Base-by-base conservation (phyloP, 805 yeast genomes). In the Myxozyma neglecta region DNA sequence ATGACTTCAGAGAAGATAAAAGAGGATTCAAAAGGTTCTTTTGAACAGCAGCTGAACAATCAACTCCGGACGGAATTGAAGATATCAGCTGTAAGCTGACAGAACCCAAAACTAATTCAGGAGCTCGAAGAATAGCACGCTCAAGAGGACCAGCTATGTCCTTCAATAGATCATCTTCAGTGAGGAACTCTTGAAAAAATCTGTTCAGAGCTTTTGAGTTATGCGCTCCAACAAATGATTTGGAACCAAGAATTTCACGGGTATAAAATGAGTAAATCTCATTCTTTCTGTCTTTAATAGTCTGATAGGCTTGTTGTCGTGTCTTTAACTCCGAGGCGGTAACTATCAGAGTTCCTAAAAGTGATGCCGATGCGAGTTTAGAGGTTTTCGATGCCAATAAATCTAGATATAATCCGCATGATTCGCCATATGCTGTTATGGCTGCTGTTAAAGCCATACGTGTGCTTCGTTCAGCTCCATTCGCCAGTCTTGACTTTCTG, bases 111-210 rank as follows among this genome's bases (percentile, higher is more conserved):
- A 89, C 82, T 43, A 77, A 73, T 70, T 90, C 97, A 0, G 97
- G 87, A 1, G 96, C 84, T 72, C 97, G 82, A 65, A 92, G 77
- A 53, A 87, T 78, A 0, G 92, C 82, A 71, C 88, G 90, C 69
- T 89, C 92, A 53, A 92, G 69, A 18, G 82, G 79, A 1, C 96
- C 90, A 6, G 84, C 73, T 16, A 88, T 69, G 6, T 65, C 56
- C 1, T 73, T 64, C 20, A 70, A 72, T 55, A 85, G 77, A 3
- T 74, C 71, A 0, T 73, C 77, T 16, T 75, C 73, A 8, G 73
- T 68, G 14, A 85, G 69, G 64, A 77, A 80, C 40, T 80, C 79
- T 16, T 71, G 69, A 29, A 85, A 72, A 65, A 83, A 82, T 6
- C 75, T 72, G n/a, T 77, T 78, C 53, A 85, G 76, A 20, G 71